Conservation (phyloP, 331 rosid species). For the Malus hybrid region DNA sequence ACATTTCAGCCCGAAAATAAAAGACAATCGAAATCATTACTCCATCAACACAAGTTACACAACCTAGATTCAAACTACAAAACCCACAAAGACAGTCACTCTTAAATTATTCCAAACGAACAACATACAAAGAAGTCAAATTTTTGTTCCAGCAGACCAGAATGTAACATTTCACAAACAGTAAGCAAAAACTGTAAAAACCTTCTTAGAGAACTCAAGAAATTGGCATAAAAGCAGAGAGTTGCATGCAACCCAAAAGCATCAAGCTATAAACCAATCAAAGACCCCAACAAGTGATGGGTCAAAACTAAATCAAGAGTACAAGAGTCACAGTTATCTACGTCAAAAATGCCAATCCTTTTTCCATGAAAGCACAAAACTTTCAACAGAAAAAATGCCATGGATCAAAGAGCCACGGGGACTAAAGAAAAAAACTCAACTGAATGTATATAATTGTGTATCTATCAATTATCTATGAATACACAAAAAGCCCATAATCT, state of each 20-base stretch:
- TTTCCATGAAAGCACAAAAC: neutral
- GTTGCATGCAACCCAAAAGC: conserved; percentile 6
- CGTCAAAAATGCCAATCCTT: conserved; percentile 24
- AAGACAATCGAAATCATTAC: neutral
- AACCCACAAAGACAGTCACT: neutral
- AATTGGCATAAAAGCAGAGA: neutral
- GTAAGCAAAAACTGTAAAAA: neutral
- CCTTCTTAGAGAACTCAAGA: neutral
- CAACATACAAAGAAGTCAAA: neutral
- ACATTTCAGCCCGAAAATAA: neutral
- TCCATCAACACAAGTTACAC: neutral
- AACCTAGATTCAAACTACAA: neutral
- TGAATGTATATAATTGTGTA: conserved; percentile 8
- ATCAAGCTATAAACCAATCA: neutral
- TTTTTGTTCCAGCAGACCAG: neutral
- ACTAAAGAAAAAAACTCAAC: conserved; percentile 5
- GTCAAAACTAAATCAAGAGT: neutral
- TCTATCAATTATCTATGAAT: neutral
- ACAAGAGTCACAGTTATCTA: conserved; percentile 3
- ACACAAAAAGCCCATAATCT: neutral
- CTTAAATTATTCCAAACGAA: neutral
- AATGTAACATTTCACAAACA: neutral
- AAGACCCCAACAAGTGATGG: neutral
- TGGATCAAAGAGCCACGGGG: conserved; percentile 7
- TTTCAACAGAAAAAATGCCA: neutral